Evolutionary conservation across 2,329 filamentous ascomycete genomes (phyloP).

Genomic region (Kalmusia sp.): DNA sequence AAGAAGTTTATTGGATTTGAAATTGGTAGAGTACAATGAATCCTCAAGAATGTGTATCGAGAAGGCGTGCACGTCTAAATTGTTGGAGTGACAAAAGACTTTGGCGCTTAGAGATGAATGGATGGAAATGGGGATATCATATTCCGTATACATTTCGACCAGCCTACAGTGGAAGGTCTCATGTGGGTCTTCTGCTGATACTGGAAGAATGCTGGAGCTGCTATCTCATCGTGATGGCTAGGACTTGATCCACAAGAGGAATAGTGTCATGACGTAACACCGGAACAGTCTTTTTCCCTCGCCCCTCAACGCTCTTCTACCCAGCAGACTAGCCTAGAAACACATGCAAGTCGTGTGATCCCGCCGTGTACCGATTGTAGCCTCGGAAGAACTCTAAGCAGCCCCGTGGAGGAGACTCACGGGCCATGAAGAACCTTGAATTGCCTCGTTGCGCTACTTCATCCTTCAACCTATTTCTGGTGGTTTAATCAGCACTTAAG

Average conservation of each 20-base stretch:
- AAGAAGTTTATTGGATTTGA: background rate
- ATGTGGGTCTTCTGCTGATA: slow-evolving; percentile 3
- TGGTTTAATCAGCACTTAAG: no score
- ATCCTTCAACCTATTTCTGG: background rate
- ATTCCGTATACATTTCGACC: background rate
- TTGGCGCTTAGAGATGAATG: background rate
- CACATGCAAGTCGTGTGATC: background rate
- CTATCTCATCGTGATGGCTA: background rate
- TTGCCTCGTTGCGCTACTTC: background rate
- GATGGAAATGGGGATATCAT: background rate
- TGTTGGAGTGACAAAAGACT: background rate
- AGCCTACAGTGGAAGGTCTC: background rate
- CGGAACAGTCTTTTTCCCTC: slow-evolving; percentile 10
- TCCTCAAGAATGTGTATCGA: background rate
- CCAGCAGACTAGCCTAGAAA: background rate
- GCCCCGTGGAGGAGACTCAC: background rate
- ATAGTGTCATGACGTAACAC: slow-evolving; percentile 8
- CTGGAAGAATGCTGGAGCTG: slow-evolving; percentile 5
- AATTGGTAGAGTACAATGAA: background rate
- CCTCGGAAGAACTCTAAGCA: slow-evolving; percentile 1
- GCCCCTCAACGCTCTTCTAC: background rate
- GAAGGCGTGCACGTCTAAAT: background rate
- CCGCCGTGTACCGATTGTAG: background rate
- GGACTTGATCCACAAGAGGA: background rate
- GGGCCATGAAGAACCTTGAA: background rate